Evolutionary conservation across 1,284 basidiomycete species (phyloP), one percentile per base, ranked within the genome.

Genomic region (Tranzscheliella williamsii): DNA sequence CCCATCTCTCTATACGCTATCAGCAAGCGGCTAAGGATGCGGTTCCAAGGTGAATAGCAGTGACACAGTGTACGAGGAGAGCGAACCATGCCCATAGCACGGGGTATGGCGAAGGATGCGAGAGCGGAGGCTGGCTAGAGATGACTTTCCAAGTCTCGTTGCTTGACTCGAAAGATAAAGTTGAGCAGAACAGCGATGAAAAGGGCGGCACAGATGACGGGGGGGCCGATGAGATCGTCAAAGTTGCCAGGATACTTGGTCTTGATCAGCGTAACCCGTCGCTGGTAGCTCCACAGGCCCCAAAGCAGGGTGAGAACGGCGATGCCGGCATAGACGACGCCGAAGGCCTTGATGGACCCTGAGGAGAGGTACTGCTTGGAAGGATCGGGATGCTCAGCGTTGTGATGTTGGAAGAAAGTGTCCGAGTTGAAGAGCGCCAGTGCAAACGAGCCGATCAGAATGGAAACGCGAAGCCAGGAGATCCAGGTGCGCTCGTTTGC

Each of bases 161-260:
- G 58, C 38, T 62, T 62, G 52, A 62, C 67, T 4, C 72, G 42
- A 17, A 75, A 44, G 46, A 76, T 72, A 51, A 74, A 76, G 62
- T 76, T 76, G 54, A 72, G 54, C 36, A 76, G 48, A 1, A 76
- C 70, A 3, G 73, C 75, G 24, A 75, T 42, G 36, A 76, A 76
- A 18, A 72, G 61, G 5, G 66, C 70, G 18, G 57, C 66, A 38
- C 75, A 75, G 45, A 76, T 70, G 15, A 74, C 37, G 12, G 73
- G 73, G n/a, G 75, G 75, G 15, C 75, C 75, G 26, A 73, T 53
- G 27, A 76, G 46, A 30, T 76, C 73, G 50, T 74, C 73, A 73
- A 96, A 95, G 71, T 88, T 86, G 3, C 90, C 90, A n/a, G 91
- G 87, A 79, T 93, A 89, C 41, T 91, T 84, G 56, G 87, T 85